Base-by-base conservation (phyloP, 1,284 basidiomycete species). In the Agroathelia rolfsii region DNA sequence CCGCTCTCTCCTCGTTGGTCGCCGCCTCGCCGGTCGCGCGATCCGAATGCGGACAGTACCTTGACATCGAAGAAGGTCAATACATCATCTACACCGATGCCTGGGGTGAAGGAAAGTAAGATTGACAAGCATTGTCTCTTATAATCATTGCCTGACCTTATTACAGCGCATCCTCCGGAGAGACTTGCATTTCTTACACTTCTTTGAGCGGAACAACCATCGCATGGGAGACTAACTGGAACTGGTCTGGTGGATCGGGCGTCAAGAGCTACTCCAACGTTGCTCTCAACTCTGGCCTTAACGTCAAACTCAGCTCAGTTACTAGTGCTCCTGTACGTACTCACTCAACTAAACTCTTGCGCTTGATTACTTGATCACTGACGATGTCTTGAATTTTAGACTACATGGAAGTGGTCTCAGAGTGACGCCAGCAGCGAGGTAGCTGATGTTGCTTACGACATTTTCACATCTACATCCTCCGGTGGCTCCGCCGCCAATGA, bases 251-350 rank as follows among this genome's bases (percentile, higher is more conserved):
- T 19, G 68, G 62, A 6, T 52, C 40, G 17, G 58, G 61, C 16
- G 61, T 80, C 34, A 79, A 77, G 61, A 76, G 69, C 46, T 80
- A 64, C 53, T 61, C 72, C 23, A 72, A 78, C 48, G 55, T 75
- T 13, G 60, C 69, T 39, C 58, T 71, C 20, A 62, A 76, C 46
- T 38, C 34, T 2, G 69, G 67, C 12, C 41, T 75, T 37, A 67
- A 72, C 51, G 55, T 60, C 47, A 63, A 68, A 39, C 58, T 80
- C 17, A 65, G 62, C 28, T 58, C 60, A 0, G 75, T 80, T 40
- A 50, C 45, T 4, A 66, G 52, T 37, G 78, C 80, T 35, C 67
- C 64, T 3, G 76, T 78, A 41, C 35, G 67, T 49, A 17, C n/a
- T n/a, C n/a, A n/a, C n/a, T n/a, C n/a, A n/a, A n/a, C n/a, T n/a